phyloP scores from a whole-genome alignment of 1,284 basidiomycete species.

The Moesziomyces sp. region DNA sequence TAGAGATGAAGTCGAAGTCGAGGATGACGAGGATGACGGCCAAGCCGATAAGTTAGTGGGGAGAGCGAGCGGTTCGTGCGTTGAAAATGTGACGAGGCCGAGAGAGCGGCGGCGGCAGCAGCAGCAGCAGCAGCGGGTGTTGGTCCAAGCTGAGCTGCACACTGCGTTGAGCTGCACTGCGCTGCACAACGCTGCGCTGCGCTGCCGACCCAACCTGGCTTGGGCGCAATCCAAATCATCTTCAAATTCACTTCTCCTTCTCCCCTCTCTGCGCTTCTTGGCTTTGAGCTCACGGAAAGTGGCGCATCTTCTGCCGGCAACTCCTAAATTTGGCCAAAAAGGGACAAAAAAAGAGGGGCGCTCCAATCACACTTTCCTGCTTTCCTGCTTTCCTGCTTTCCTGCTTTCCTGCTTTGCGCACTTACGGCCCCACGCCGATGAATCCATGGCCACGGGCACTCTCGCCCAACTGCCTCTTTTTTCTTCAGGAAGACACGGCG shows the following conservation, averaged over 20 bases:
- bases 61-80: too few species aligned
- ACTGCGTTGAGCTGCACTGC: too few species aligned
- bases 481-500: not conserved
- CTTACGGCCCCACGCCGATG: too few species aligned
- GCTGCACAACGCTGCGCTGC: not conserved
- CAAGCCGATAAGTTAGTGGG: too few species aligned
- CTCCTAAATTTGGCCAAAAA: slow-evolving; percentile 5
- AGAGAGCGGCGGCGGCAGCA: too few species aligned
- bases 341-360: slow-evolving; percentile 2
- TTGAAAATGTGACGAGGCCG: too few species aligned
- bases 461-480: too few species aligned
- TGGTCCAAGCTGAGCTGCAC: slow-evolving; percentile 6
- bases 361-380: slow-evolving; percentile 4
- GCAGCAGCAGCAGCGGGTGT: not conserved
- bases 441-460: not conserved
- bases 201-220: not conserved
- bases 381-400: not conserved
- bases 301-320: not conserved
- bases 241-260: too few species aligned
- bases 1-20: not conserved
- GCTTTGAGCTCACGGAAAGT: too few species aligned
- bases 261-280: not conserved
- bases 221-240: not conserved
- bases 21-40: too few species aligned
- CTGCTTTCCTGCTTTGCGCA: not conserved